Conservation (phyloP, 345 rosid species). For the Nasturtium officinale region DNA sequence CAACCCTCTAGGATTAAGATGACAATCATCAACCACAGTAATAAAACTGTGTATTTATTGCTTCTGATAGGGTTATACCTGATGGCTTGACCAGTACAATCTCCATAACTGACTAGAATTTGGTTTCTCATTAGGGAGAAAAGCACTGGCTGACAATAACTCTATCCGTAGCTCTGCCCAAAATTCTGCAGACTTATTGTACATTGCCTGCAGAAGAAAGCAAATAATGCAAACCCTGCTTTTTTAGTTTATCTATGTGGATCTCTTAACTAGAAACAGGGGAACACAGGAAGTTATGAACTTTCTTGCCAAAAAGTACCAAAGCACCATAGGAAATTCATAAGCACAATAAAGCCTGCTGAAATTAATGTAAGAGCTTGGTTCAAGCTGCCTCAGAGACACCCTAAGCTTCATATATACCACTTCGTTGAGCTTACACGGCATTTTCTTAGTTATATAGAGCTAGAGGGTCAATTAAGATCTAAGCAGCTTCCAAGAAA, state of each 20-base stretch:
- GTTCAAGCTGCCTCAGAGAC: conserved; percentile 21
- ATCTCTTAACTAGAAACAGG: conserved; percentile 31
- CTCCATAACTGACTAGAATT: conserved; percentile 93
- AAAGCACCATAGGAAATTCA: conserved; percentile 17
- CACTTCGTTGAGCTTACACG: conserved; percentile 11
- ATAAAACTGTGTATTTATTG: conserved; percentile 2
- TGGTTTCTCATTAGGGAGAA: conserved; percentile 79
- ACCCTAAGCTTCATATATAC: conserved; percentile 1
- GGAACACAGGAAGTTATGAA: conserved; percentile 12
- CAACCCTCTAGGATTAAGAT: conserved; percentile 22
- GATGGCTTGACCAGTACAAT: conserved; percentile 98
- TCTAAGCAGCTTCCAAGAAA: conserved; percentile 17
- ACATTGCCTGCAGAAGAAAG: conserved; percentile 65
- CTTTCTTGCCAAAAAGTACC: conserved; percentile 25
- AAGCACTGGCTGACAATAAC: conserved; percentile 77
- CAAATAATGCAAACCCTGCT: too few relatives aligned
- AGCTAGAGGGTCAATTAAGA: conserved; percentile 5
- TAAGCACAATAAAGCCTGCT: conserved; percentile 26
- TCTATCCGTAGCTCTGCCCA: conserved; percentile 99
- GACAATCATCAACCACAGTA: conserved; percentile 24
- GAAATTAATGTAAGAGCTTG: conserved; percentile 18
- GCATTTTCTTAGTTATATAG: conserved; percentile 22
- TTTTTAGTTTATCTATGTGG: background rate
- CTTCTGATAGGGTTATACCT: conserved; percentile 53
- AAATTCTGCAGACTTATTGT: conserved; percentile 92